Conservation (phyloP, 352 stramenopile genomes). For the Pythium aquatile region DNA sequence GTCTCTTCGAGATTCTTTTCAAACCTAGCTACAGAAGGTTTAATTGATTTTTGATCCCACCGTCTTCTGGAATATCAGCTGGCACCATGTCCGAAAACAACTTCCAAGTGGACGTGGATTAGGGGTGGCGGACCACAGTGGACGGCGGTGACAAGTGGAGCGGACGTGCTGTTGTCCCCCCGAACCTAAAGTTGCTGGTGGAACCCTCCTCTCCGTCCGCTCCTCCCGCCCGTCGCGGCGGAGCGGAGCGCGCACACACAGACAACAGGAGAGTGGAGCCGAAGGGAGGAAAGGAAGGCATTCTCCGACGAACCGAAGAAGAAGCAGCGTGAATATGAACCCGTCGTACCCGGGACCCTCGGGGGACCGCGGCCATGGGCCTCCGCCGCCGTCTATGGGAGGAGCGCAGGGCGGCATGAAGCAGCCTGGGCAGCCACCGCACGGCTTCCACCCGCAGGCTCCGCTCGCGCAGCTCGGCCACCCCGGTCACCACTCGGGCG, state of each 20-base stretch:
- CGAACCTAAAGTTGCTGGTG: neutral
- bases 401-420: conserved; percentile 28
- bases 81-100: neutral
- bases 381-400: conserved; percentile 35
- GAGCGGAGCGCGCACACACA: neutral
- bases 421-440: conserved; percentile 40
- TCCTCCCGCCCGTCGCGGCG: neutral
- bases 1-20: neutral
- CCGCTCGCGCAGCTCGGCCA: conserved; percentile 64
- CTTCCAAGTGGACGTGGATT: neutral
- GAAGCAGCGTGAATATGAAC: conserved; percentile 49
- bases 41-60: neutral
- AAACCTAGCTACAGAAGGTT: neutral
- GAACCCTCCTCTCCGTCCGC: neutral
- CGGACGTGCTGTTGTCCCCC: conserved; percentile 8
- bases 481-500: conserved; percentile 36
- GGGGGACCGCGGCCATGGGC: conserved; percentile 56
- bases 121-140: neutral
- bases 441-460: conserved; percentile 68
- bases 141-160: neutral
- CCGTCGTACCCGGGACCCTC: conserved; percentile 73
- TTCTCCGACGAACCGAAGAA: conserved; percentile 27
- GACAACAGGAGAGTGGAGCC: neutral
- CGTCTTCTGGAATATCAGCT: conserved; percentile 25
- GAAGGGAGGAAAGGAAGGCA: neutral